Evolutionary conservation across 2,329 filamentous ascomycete genomes (phyloP).

Genomic region (Verticillium dahliae): DNA sequence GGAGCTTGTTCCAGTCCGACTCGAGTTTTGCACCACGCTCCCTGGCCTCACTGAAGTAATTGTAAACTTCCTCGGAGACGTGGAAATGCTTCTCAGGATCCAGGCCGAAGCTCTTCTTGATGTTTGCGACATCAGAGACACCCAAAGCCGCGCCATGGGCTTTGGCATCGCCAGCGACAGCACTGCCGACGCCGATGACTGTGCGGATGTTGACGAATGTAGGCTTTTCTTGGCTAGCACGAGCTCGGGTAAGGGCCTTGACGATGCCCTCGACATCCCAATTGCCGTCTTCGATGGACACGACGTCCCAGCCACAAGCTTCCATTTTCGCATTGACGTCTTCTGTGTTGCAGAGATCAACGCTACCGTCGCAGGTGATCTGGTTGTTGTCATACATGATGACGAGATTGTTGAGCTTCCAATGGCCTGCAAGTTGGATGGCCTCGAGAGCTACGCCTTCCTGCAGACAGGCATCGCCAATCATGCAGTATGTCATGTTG

Average conservation of each 20-base stretch:
- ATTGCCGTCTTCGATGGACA: slow-evolving; percentile 42
- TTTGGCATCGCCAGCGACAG: slow-evolving; percentile 37
- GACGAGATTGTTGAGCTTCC: slow-evolving; percentile 43
- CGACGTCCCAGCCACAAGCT: slow-evolving; percentile 44
- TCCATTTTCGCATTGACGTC: slow-evolving; percentile 49
- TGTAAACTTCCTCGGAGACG: slow-evolving; percentile 40
- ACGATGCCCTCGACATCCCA: slow-evolving; percentile 40
- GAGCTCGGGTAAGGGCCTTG: slow-evolving; percentile 33
- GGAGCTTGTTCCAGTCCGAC: slow-evolving; percentile 35
- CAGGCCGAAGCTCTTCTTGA: slow-evolving; percentile 26
- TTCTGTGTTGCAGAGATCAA: slow-evolving; percentile 45
- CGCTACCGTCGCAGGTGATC: slow-evolving; percentile 47
- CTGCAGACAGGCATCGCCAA: slow-evolving; percentile 48
- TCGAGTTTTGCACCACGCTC: slow-evolving; percentile 36
- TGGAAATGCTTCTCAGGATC: slow-evolving; percentile 23
- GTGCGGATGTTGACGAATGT: slow-evolving; percentile 52
- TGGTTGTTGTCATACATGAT: slow-evolving; percentile 54
- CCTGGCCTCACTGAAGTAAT: slow-evolving; percentile 41
- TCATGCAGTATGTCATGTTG: slow-evolving; percentile 47
- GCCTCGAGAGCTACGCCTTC: slow-evolving; percentile 50
- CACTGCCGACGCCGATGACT: slow-evolving; percentile 46
- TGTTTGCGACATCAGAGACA: slow-evolving; percentile 37
- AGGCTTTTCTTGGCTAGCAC: slow-evolving; percentile 31
- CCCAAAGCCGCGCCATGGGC: slow-evolving; percentile 55
- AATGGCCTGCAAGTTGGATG: slow-evolving; percentile 44